phyloP scores from a whole-genome alignment of 129 eudicot genomes.

The Flaveria sonorensis region DNA sequence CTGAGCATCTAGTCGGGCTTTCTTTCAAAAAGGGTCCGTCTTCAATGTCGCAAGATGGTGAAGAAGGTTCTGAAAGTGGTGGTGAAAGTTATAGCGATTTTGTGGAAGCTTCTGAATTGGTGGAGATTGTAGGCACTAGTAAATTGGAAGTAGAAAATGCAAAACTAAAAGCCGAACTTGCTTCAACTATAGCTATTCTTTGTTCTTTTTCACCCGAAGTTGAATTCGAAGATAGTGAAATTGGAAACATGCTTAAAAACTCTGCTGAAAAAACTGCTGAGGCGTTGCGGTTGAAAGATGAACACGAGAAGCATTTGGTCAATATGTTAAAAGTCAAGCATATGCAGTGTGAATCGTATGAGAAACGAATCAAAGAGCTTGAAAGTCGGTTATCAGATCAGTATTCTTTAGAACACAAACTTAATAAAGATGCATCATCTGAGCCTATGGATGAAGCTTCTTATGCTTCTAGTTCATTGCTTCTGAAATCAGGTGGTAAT shows the following conservation, averaged over 20 bases:
- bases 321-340: too few relatives aligned
- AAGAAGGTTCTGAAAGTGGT: constrained; percentile 45
- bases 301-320: constrained; percentile 42
- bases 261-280: constrained; percentile 86
- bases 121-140: constrained; percentile 90
- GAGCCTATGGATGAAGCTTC: too few relatives aligned
- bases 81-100: constrained; percentile 47
- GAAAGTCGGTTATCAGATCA: too few relatives aligned
- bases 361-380: too few relatives aligned
- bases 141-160: constrained; percentile 92
- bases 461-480: too few relatives aligned
- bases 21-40: constrained; percentile 56
- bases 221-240: constrained; percentile 66
- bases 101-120: constrained; percentile 65
- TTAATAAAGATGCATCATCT: too few relatives aligned
- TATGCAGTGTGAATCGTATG: too few relatives aligned
- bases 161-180: constrained; percentile 85
- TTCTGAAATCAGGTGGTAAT: too few relatives aligned
- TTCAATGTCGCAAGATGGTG: constrained; percentile 53
- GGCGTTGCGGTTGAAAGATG: constrained; percentile 81
- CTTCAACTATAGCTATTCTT: constrained; percentile 79
- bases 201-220: constrained; percentile 62
- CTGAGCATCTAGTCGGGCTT: constrained; percentile 68
- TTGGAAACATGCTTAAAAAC: constrained; percentile 53
- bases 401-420: too few relatives aligned